A percentile compares a stretch with the other conserved stretches of the same genome.
These are phyloP conservation scores for Candida morakotiae DNA, from an alignment of 805 yeast species.

Conservation along the genomic window DNA sequence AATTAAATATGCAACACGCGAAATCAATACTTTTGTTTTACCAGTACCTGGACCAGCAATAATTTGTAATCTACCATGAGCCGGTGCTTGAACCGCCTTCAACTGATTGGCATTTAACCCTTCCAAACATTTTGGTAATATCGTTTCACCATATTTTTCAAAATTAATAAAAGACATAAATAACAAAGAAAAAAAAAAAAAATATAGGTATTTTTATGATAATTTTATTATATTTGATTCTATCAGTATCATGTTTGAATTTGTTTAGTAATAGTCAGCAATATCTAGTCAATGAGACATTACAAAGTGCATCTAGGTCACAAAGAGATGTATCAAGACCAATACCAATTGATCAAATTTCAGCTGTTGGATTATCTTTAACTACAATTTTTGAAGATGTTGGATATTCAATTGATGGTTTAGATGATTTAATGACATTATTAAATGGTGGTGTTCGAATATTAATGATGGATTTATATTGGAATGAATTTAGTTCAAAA, in stretches of 20 bases:
- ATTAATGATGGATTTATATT: slow-evolving; percentile 52
- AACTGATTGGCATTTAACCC: slow-evolving; percentile 39
- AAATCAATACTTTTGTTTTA: slow-evolving; percentile 78
- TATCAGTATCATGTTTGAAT: neutral
- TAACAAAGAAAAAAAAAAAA: neutral
- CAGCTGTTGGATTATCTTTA: slow-evolving; percentile 29
- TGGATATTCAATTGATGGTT: slow-evolving; percentile 22
- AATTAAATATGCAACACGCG: slow-evolving; percentile 72
- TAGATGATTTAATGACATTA: slow-evolving; percentile 18
- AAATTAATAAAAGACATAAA: neutral
- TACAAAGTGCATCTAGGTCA: slow-evolving; percentile 20
- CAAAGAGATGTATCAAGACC: slow-evolving; percentile 32
- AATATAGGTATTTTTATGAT: neutral
- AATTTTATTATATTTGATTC: neutral
- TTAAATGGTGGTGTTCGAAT: slow-evolving; percentile 44
- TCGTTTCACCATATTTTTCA: slow-evolving; percentile 1
- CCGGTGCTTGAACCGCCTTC: slow-evolving; percentile 41
- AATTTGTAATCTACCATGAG: slow-evolving; percentile 40
- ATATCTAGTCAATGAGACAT: slow-evolving; percentile 2
- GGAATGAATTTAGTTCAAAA: slow-evolving; percentile 39
- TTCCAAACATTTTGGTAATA: slow-evolving; percentile 3
- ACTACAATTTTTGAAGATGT: slow-evolving; percentile 23
- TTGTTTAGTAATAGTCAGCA: neutral
- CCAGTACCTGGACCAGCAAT: slow-evolving; percentile 66
- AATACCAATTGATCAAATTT: slow-evolving; percentile 31